Evolutionary conservation across 2,329 filamentous ascomycete genomes (phyloP).

Genomic region (Kalaharituber pfeilii): DNA sequence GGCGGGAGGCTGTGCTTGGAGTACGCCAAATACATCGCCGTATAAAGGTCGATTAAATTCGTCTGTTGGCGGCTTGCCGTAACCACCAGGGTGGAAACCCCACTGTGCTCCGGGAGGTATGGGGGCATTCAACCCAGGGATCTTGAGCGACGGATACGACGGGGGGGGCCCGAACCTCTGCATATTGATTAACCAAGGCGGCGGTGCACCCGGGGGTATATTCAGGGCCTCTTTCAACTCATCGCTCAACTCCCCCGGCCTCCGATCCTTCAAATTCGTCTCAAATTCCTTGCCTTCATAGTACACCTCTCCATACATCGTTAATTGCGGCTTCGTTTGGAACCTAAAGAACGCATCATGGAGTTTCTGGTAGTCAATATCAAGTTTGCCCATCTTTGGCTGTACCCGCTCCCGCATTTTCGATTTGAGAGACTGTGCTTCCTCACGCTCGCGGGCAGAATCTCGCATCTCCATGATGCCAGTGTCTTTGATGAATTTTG

Average conservation of each 20-base stretch:
- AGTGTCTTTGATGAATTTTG: conserved; percentile 93
- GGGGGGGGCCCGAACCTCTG: conserved; percentile 86
- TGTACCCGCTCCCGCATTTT: conserved; percentile 88
- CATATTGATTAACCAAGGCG: conserved; percentile 94
- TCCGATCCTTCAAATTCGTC: conserved; percentile 77
- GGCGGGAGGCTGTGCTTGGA: conserved; percentile 42
- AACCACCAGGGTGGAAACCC: conserved; percentile 91
- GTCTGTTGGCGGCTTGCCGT: conserved; percentile 88
- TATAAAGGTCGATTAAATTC: conserved; percentile 83
- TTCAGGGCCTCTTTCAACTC: conserved; percentile 81
- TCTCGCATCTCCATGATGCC: conserved; percentile 97
- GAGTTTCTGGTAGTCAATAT: conserved; percentile 96
- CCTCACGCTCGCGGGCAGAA: conserved; percentile 87
- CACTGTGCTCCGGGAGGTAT: conserved; percentile 76
- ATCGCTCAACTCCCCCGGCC: conserved; percentile 77
- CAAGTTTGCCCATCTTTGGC: conserved; percentile 89
- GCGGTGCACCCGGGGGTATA: conserved; percentile 81
- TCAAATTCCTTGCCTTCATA: conserved; percentile 98
- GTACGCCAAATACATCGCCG: conserved; percentile 81
- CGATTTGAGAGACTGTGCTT: conserved; percentile 77
- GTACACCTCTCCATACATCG: conserved; percentile 94
- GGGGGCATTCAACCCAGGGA: conserved; percentile 84
- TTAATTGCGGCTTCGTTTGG: conserved; percentile 87
- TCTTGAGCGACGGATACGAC: conserved; percentile 86
- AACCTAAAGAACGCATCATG: conserved; percentile 98